phyloP scores from a whole-genome alignment of 208 protist genomes.

The Porcisia hertigi region DNA sequence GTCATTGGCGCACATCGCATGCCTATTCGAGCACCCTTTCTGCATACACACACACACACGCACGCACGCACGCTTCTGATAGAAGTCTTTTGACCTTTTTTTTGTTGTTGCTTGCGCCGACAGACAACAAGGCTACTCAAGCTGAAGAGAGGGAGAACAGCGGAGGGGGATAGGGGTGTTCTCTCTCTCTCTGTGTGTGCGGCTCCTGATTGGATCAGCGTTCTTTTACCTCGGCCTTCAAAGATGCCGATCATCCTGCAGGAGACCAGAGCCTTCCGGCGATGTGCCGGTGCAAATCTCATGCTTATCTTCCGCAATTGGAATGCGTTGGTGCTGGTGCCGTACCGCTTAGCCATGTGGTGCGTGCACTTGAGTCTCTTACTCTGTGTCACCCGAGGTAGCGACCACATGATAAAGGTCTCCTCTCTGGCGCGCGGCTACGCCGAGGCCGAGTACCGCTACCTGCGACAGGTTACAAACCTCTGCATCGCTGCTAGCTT shows the following conservation, averaged over 20 bases:
- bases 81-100: neutral
- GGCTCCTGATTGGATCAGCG: neutral
- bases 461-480: slow-evolving; percentile 41
- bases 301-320: slow-evolving; percentile 31
- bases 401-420: slow-evolving; percentile 53
- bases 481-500: slow-evolving; percentile 52
- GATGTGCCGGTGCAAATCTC: slow-evolving; percentile 15
- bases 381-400: slow-evolving; percentile 49
- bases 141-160: neutral
- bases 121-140: neutral
- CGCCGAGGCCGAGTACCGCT: slow-evolving; percentile 39
- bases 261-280: slow-evolving; percentile 14
- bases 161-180: no score
- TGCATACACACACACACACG: neutral
- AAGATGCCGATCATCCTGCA: slow-evolving; percentile 26
- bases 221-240: neutral
- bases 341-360: slow-evolving; percentile 51
- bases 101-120: neutral
- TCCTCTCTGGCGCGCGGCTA: slow-evolving; percentile 37
- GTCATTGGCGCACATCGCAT: neutral
- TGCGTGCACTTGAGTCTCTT: slow-evolving; percentile 60
- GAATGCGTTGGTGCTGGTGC: slow-evolving; percentile 59
- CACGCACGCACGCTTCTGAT: neutral
- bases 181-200: neutral
- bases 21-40: neutral